phyloP scores from a whole-genome alignment of 495 filamentous ascomycete species.

The Lasiosphaeria miniovina region DNA sequence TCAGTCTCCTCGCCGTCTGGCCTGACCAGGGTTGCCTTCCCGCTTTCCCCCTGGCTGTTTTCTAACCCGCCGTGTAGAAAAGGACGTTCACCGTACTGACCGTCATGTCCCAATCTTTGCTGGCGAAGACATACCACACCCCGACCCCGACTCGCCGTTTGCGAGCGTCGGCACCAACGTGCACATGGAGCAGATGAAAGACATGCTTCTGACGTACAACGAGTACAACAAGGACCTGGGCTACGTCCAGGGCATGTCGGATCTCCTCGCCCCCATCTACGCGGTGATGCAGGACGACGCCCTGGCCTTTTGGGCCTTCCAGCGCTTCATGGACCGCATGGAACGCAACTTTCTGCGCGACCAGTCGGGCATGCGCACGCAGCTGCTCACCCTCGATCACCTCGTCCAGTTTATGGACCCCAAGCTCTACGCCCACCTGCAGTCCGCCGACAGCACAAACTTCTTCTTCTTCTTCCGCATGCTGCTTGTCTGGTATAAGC shows the following conservation, averaged over 20 bases:
- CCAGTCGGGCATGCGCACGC: conserved; percentile 90
- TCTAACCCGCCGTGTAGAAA: conserved; percentile 61
- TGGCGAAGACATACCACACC: conserved; percentile 96
- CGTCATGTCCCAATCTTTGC: conserved; percentile 88
- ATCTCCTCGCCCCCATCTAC: conserved; percentile 92
- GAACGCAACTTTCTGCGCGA: conserved; percentile 96
- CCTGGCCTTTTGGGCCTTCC: conserved; percentile 94
- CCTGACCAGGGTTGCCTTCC: neutral
- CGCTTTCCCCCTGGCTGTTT: neutral
- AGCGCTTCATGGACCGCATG: conserved; percentile 94
- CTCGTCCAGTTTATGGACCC: conserved; percentile 96
- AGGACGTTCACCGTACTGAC: conserved; percentile 96
- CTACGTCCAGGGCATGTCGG: conserved; percentile 98
- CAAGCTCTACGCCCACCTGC: conserved; percentile 83
- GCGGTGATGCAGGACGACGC: conserved; percentile 97
- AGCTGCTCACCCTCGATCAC: conserved; percentile 86
- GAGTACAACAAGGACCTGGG: conserved; percentile 91
- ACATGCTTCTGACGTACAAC: conserved; percentile 98
- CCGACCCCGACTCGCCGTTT: conserved; percentile 94
- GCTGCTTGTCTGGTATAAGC: conserved; percentile 97
- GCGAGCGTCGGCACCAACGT: conserved; percentile 89
- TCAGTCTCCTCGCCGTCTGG: conserved; percentile 41
- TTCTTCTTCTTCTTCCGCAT: conserved; percentile 99
- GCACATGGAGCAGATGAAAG: conserved; percentile 97
- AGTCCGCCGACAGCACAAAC: conserved; percentile 89